Percentiles rank a stretch among this genome's conserved stretches.
phyloP scores from a whole-genome alignment of 1,139 yeast genomes.

The Lodderomyces beijingensis region DNA sequence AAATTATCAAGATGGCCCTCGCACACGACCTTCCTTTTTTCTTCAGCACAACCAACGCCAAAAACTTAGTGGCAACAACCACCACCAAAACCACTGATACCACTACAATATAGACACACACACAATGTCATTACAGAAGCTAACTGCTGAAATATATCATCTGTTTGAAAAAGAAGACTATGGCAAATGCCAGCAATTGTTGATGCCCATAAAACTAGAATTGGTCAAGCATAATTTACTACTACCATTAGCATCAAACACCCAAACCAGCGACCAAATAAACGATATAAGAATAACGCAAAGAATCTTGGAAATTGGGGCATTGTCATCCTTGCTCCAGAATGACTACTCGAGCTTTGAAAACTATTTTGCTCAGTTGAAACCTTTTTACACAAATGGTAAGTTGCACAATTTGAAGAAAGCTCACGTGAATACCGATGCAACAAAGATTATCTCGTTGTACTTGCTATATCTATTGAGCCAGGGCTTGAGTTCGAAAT shows the following conservation, averaged over 20 bases:
- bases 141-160: conserved; percentile 64
- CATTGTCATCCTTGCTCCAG: conserved; percentile 65
- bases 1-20: no score
- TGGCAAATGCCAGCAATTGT: conserved; percentile 52
- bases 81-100: no score
- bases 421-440: conserved; percentile 42
- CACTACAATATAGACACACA: background rate
- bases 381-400: conserved; percentile 61
- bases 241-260: conserved; percentile 53
- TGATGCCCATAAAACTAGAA: conserved; percentile 73
- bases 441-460: conserved; percentile 73
- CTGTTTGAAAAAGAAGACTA: conserved; percentile 62
- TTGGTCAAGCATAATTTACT: conserved; percentile 73
- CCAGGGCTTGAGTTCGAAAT: conserved; percentile 79
- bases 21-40: conserved; percentile 1
- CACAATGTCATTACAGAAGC: conserved; percentile 41
- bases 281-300: conserved; percentile 77
- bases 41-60: no score
- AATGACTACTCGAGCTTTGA: conserved; percentile 63
- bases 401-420: conserved; percentile 47
- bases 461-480: conserved; percentile 73
- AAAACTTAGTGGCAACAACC: no score
- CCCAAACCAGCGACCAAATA: conserved; percentile 39
- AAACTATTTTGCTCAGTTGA: conserved; percentile 69
- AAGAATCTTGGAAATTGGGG: conserved; percentile 82